These are phyloP conservation scores for Leptomonas seymouri DNA, from an alignment of 208 protist species.

Conservation along the genomic window DNA sequence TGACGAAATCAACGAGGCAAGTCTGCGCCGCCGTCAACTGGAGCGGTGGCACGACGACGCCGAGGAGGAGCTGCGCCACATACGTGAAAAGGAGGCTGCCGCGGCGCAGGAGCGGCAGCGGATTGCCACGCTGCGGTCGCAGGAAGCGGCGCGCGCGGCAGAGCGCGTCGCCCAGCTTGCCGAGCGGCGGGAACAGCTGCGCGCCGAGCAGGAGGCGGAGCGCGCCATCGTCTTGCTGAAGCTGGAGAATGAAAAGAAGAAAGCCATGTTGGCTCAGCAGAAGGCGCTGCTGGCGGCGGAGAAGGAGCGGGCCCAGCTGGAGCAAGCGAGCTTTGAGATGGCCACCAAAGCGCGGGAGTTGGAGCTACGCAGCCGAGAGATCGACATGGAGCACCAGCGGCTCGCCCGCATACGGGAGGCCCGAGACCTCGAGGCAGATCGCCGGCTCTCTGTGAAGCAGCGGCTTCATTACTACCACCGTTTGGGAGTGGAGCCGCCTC, in stretches of 20 bases:
- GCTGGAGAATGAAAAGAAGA: conserved; percentile 72
- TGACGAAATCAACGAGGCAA: conserved; percentile 38
- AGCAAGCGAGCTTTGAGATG: conserved; percentile 51
- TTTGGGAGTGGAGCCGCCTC: conserved; percentile 33
- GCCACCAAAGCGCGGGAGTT: conserved; percentile 49
- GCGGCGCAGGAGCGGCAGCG: conserved; percentile 35
- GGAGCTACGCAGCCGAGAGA: conserved; percentile 47
- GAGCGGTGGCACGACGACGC: conserved; percentile 35
- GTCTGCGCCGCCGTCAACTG: conserved; percentile 30
- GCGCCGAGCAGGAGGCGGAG: conserved; percentile 51
- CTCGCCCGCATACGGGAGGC: conserved; percentile 46
- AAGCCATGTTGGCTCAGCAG: conserved; percentile 47
- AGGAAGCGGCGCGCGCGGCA: conserved; percentile 42
- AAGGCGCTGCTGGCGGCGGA: conserved; percentile 48
- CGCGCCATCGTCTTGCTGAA: conserved; percentile 50
- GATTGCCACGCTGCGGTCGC: conserved; percentile 34
- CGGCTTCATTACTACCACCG: conserved; percentile 46
- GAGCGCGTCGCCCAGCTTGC: conserved; percentile 48
- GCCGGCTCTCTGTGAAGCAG: conserved; percentile 40
- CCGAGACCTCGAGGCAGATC: conserved; percentile 47
- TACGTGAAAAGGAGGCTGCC: conserved; percentile 37
- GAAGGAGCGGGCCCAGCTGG: conserved; percentile 42
- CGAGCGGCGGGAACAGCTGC: conserved; percentile 56
- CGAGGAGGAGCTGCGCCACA: conserved; percentile 39
- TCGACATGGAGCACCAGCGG: conserved; percentile 59